Base-by-base conservation (phyloP, 106 monocot species). In the Phalaenopsis equestris region DNA sequence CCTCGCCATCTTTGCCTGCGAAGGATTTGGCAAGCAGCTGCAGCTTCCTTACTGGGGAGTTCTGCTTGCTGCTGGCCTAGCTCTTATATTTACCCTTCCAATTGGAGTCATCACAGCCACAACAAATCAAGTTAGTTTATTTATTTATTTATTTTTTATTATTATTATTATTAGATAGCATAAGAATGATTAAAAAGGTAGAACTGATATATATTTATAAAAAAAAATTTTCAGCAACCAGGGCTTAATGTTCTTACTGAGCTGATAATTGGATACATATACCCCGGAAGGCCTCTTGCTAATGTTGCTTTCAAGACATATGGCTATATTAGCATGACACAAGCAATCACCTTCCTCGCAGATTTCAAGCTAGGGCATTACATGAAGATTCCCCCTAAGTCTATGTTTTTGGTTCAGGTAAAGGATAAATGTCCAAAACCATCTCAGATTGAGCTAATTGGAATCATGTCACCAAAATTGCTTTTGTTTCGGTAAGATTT, bases 41-140 rank as follows among this genome's bases (percentile, higher is more conserved):
- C 90, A 90, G 48, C 85, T 90, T 75, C 85, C 85, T 6, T 90
- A 86, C 45, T 86, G 90, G 87, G 87, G 86, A 77, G 78, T 87
- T 15, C 30, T 89, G 24, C 58, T 89, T 17, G 82, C 87, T 42
- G 78, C 56, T 75, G 84, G 30, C 3, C 3, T 87, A 8, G 89
- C 83, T 14, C 61, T 85, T 65, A 4, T 85, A 17, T 85, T 87
- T 58, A 84, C 81, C 5, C 87, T 85, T 18, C 87, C 87, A 8
- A 67, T 82, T 15, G 84, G 82, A 56, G 64, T 89, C 42, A 84
- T 89, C 17, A 72, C 67, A 7, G 86, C 86, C 8, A 86, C 84
- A 6, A 80, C 87, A 12, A 80, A 81, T 75, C 73, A 79, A 49
- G 86, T 89, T 52, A 55, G 46, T n/a, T 55, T 41, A 36, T 24